Evolutionary conservation across 345 rosid species (phyloP).

Genomic region (Citrus cavaleriei): DNA sequence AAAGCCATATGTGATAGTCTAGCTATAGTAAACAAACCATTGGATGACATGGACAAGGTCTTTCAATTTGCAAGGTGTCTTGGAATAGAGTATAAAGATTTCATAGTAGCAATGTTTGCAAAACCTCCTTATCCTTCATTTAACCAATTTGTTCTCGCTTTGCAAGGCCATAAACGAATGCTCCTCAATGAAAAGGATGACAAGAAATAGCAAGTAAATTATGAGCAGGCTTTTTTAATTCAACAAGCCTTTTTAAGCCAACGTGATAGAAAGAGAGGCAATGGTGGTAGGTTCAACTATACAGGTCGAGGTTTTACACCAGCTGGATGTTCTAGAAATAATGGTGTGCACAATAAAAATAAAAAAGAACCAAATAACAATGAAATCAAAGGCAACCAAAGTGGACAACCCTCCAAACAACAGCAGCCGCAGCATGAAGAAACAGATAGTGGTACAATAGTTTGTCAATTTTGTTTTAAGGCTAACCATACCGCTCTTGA

Average conservation of each 20-base stretch:
- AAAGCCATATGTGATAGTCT: not conserved
- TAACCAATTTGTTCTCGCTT: not conserved
- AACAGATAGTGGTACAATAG: not conserved
- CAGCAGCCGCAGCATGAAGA: not conserved
- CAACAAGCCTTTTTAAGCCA: too few species aligned
- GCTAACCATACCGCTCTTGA: not conserved
- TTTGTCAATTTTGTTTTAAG: not conserved
- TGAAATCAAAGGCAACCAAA: not conserved
- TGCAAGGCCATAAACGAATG: not conserved
- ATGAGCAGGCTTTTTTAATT: not conserved
- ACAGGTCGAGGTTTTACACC: not conserved
- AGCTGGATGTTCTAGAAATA: not conserved
- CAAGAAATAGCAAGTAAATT: too few species aligned
- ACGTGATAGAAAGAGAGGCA: not conserved
- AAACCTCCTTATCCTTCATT: conserved; percentile 7
- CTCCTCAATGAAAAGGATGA: not conserved
- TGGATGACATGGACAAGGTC: not conserved
- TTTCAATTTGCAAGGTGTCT: not conserved
- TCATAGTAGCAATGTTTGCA: not conserved
- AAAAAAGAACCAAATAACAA: not conserved
- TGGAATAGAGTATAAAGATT: not conserved
- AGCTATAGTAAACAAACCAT: not conserved
- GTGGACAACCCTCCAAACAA: not conserved
- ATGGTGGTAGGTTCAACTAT: not conserved
- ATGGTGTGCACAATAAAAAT: too few species aligned